A percentile compares a stretch with the other conserved stretches of the same genome.
Conservation (phyloP, 441 rosid genomes). For the Flueggea neowawraea region DNA sequence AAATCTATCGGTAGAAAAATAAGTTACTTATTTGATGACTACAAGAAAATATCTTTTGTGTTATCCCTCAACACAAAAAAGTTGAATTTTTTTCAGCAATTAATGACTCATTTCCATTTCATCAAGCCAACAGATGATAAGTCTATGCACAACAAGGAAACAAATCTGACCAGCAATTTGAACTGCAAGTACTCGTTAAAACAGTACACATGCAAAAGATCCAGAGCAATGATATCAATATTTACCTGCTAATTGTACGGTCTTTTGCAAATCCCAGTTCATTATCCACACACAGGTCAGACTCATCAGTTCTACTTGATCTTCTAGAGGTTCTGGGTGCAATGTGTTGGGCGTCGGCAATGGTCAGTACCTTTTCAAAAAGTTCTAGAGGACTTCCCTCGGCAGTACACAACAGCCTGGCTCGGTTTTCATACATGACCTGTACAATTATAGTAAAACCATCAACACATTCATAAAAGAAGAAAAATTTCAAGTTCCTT, state of each 20-base stretch:
- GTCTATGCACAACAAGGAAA: no score
- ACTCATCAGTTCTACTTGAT: conserved; percentile 70
- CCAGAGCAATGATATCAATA: background rate
- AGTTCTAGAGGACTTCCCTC: conserved; percentile 83
- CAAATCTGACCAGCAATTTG: background rate
- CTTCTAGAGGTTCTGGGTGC: conserved; percentile 88
- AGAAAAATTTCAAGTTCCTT: no score
- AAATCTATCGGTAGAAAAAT: no score
- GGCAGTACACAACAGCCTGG: conserved; percentile 83
- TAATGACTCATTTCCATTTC: no score
- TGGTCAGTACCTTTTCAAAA: conserved; percentile 61
- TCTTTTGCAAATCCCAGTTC: conserved; percentile 96
- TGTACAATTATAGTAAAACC: conserved; percentile 19
- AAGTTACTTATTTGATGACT: no score
- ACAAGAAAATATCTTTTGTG: no score
- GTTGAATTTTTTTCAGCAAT: no score
- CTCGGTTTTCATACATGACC: conserved; percentile 96
- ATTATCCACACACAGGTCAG: conserved; percentile 88
- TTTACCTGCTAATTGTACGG: conserved; percentile 92
- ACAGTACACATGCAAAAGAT: background rate
- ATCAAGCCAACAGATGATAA: no score
- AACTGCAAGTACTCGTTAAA: background rate
- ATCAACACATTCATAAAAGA: background rate
- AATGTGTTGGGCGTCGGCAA: conserved; percentile 69
- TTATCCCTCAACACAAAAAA: no score